These are phyloP conservation scores for Myxozyma neotropica DNA, from an alignment of 805 yeast genomes.

Conservation along the genomic window DNA sequence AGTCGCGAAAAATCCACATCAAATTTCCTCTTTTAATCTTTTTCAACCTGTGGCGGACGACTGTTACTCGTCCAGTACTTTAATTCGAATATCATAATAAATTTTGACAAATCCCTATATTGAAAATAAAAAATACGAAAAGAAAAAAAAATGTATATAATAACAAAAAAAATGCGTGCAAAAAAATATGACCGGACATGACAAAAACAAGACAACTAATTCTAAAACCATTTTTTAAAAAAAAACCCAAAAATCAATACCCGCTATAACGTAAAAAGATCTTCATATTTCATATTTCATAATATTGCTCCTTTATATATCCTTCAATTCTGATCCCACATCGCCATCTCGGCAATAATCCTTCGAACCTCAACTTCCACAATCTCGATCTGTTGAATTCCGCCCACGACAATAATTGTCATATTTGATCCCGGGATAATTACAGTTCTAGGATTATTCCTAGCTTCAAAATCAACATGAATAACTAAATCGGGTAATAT, in stretches of 20 bases:
- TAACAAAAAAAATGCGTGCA: too few relatives aligned
- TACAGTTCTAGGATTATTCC: not conserved
- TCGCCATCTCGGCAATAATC: slow-evolving; percentile 3
- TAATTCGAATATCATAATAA: too few relatives aligned
- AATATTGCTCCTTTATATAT: not conserved
- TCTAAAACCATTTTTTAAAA: not conserved
- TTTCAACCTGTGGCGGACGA: too few relatives aligned
- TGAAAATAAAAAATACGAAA: too few relatives aligned
- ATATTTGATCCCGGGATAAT: slow-evolving; percentile 4
- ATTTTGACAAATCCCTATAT: too few relatives aligned
- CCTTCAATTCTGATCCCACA: not conserved
- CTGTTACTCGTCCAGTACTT: too few relatives aligned
- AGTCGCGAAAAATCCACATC: too few relatives aligned
- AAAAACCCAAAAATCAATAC: not conserved
- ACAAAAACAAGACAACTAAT: too few relatives aligned
- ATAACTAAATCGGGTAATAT: slow-evolving; percentile 26
- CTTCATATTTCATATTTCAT: not conserved
- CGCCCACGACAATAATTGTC: slow-evolving; percentile 17
- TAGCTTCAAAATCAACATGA: slow-evolving; percentile 8
- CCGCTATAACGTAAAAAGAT: not conserved
- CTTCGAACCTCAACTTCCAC: slow-evolving; percentile 19
- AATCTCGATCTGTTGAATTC: slow-evolving; percentile 15
- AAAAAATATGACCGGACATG: too few relatives aligned
- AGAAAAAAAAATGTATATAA: too few relatives aligned
- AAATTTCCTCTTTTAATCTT: too few relatives aligned